phyloP scores from a whole-genome alignment of 2,329 filamentous ascomycete species.

The Xylariomycetidae sp. region DNA sequence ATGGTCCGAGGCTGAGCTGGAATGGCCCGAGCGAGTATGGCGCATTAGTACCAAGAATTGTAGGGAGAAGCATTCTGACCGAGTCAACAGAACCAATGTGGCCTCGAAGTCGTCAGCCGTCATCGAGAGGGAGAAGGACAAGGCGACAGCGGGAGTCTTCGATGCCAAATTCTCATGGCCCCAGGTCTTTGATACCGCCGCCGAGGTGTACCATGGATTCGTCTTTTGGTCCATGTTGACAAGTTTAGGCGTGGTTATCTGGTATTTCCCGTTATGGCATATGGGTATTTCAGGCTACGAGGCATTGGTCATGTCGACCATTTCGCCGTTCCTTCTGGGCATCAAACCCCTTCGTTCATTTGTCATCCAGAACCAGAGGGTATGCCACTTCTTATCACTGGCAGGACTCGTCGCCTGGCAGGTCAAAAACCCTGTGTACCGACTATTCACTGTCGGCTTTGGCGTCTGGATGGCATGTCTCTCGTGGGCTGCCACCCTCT shows the following conservation, averaged over 20 bases:
- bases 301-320: constrained; percentile 76
- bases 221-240: constrained; percentile 96
- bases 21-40: constrained; percentile 25
- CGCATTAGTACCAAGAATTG: constrained; percentile 1
- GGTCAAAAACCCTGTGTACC: constrained; percentile 64
- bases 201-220: constrained; percentile 91
- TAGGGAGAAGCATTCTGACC: constrained; percentile 19
- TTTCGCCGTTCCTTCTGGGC: constrained; percentile 75
- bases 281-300: constrained; percentile 99
- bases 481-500: constrained; percentile 79
- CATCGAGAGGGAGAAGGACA: constrained; percentile 74
- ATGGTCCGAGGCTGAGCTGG: too few species aligned
- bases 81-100: constrained; percentile 39
- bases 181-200: constrained; percentile 72
- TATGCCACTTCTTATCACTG: constrained; percentile 73
- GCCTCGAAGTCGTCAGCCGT: constrained; percentile 44
- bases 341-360: constrained; percentile 65
- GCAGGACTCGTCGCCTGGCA: constrained; percentile 76
- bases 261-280: constrained; percentile 98
- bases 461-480: constrained; percentile 76
- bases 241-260: constrained; percentile 80
- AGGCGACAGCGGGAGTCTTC: constrained; percentile 66
- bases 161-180: constrained; percentile 67
- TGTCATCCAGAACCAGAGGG: constrained; percentile 62
- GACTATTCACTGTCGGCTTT: constrained; percentile 77